Base-by-base conservation (phyloP, 371 early-diverging fungal genomes). In the Saksenaea oblongispora region DNA sequence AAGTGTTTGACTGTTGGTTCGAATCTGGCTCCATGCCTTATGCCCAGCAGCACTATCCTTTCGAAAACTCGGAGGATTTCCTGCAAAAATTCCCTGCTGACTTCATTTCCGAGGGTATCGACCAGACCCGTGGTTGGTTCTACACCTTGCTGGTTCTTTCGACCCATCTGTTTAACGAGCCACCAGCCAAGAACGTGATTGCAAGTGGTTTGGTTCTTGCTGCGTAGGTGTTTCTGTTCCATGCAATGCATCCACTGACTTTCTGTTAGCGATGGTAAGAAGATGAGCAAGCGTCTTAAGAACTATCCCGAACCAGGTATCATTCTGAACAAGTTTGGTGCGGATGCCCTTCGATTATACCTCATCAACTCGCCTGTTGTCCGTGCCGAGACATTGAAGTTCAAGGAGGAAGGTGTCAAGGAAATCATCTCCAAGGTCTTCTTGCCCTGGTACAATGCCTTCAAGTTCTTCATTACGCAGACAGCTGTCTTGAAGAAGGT, bases 41-140 rank as follows among this genome's bases (percentile, higher is more conserved):
- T 72, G 99, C 99, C 15, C 99, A 99, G 81, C 93, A 97, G 75
- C 99, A 99, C 84, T 99, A 98, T 82, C 99, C 99, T 54, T 99
- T 99, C 69, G 98, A 98, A 80, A 96, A 96, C 78, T 75, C 90
- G 73, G 91, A 92, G 36, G 81, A 86, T 73, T 95, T 99, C 70
- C 80, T 92, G 69, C 65, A 73, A 11, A 89, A 89, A 4, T 99
- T 99, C 94, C 99, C 99, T 18, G 99, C 99, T 22, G 96, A 99
- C 72, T 99, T 99, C 83, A 99, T 99, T 73, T 98, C 99, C 41
- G 99, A 99, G 84, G 99, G 99, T 69, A 83, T 99, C 54, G 99
- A 99, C 79, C 99, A 99, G 86, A 99, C 99, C 57, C 92, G 99
- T 70, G 99, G 99, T 63, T 99, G 99, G 99, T 99, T 99, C 92